These are phyloP conservation scores for Neurospora sp. DNA, from an alignment of 495 filamentous ascomycete species.

Conservation along the genomic window DNA sequence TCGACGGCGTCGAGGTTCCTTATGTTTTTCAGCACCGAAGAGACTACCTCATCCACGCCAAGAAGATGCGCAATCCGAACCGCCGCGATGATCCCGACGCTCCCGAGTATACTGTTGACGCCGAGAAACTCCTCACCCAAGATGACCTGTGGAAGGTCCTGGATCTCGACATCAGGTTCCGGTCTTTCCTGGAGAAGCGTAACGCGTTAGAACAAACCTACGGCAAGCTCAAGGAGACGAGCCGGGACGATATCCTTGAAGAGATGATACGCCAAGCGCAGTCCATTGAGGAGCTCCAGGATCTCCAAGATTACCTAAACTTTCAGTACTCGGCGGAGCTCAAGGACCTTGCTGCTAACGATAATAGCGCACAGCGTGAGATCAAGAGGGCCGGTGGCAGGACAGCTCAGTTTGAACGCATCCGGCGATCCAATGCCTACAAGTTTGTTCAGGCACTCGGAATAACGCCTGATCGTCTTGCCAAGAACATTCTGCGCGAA, in stretches of 20 bases:
- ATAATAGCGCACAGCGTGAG: slow-evolving; percentile 36
- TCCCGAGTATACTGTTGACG: slow-evolving; percentile 60
- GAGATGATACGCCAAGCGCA: slow-evolving; percentile 64
- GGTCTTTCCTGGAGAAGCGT: slow-evolving; percentile 81
- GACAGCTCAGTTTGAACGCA: slow-evolving; percentile 66
- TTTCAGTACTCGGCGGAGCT: slow-evolving; percentile 83
- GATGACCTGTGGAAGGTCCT: slow-evolving; percentile 91
- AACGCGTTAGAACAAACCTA: slow-evolving; percentile 69
- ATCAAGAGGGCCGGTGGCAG: slow-evolving; percentile 69
- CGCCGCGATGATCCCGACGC: slow-evolving; percentile 45
- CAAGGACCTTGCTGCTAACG: slow-evolving; percentile 58
- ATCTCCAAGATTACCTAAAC: slow-evolving; percentile 91
- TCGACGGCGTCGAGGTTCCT: slow-evolving; percentile 87
- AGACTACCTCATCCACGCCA: slow-evolving; percentile 92
- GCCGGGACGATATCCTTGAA: slow-evolving; percentile 57
- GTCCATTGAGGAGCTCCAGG: slow-evolving; percentile 88
- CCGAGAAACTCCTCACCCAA: slow-evolving; percentile 84
- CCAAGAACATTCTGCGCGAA: slow-evolving; percentile 69
- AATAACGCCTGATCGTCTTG: slow-evolving; percentile 78
- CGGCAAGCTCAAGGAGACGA: slow-evolving; percentile 52
- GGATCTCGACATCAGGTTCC: slow-evolving; percentile 88
- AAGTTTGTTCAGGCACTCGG: slow-evolving; percentile 80
- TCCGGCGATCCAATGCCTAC: slow-evolving; percentile 69
- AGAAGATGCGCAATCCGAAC: slow-evolving; percentile 55
- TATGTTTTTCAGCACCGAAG: slow-evolving; percentile 97